These are phyloP conservation scores for Cantharellus cinnabarinus DNA, from an alignment of 768 basidiomycete species.

Conservation along the genomic window DNA sequence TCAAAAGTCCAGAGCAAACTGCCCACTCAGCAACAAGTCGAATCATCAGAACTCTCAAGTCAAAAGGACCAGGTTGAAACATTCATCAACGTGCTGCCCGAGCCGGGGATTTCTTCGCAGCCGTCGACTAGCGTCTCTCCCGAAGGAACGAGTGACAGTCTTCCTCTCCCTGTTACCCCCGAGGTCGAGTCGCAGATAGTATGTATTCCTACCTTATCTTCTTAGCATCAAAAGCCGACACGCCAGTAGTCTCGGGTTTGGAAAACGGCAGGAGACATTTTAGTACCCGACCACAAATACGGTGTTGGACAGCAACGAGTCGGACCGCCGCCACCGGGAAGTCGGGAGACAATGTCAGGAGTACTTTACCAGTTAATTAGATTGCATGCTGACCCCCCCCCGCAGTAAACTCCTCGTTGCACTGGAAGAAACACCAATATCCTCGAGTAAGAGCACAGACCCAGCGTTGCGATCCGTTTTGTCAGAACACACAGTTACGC, in stretches of 20 bases:
- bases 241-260: slow-evolving; percentile 1
- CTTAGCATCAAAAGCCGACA: neutral
- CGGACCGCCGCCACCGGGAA: neutral
- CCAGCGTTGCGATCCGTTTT: neutral
- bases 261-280: slow-evolving; percentile 4
- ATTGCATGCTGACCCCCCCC: too few relatives aligned
- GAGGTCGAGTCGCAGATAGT: neutral
- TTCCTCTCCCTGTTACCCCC: neutral
- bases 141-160: neutral
- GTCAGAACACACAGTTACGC: neutral
- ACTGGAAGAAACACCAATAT: neutral
- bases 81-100: too few relatives aligned
- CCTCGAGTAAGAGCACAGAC: neutral
- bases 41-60: too few relatives aligned
- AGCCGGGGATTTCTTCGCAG: too few relatives aligned
- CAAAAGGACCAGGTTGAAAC: too few relatives aligned
- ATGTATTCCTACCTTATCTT: neutral
- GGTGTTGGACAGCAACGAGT: neutral
- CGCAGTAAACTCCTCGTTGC: neutral
- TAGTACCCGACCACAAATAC: slow-evolving; percentile 3
- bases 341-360: slow-evolving; percentile 3
- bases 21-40: too few relatives aligned
- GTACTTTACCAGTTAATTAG: too few relatives aligned
- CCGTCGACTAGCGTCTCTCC: neutral
- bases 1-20: too few relatives aligned